Percentiles rank a stretch among this genome's conserved stretches.
These are phyloP conservation scores for Talaromyces piceae DNA, from an alignment of 2,329 filamentous ascomycete species.

Conservation along the genomic window DNA sequence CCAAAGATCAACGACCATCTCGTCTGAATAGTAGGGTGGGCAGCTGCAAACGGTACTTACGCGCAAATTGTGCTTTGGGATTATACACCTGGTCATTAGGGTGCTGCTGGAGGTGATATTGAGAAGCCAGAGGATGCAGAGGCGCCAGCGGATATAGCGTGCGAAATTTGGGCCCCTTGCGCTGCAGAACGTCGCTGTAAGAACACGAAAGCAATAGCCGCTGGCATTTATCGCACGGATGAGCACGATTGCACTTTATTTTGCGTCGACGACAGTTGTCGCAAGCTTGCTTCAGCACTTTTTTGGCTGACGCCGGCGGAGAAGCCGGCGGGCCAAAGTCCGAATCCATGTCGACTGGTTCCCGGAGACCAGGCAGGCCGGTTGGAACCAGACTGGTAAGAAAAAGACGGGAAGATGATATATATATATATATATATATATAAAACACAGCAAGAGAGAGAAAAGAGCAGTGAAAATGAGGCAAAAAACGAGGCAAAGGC, in stretches of 20 bases:
- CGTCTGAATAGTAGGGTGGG: not conserved
- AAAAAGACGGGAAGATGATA: too few relatives aligned
- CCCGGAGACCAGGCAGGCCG: too few relatives aligned
- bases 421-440: too few relatives aligned
- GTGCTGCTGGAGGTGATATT: conserved; percentile 7
- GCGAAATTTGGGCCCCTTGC: conserved; percentile 34
- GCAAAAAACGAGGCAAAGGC: too few relatives aligned
- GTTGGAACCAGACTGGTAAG: not conserved
- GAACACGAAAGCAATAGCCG: conserved; percentile 31
- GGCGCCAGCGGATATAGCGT: conserved; percentile 32
- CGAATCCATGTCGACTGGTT: conserved; percentile 12
- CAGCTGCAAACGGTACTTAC: conserved; percentile 3
- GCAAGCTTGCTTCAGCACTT: conserved; percentile 30
- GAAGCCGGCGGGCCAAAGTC: conserved; percentile 3
- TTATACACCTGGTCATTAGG: conserved; percentile 2
- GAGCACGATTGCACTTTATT: conserved; percentile 34
- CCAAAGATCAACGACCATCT: not conserved
- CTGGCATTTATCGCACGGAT: conserved; percentile 36
- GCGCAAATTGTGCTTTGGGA: conserved; percentile 4
- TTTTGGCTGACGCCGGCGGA: conserved; percentile 14
- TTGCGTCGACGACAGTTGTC: conserved; percentile 37
- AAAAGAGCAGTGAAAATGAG: not conserved
- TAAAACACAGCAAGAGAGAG: not conserved
- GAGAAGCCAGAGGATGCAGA: conserved; percentile 23
- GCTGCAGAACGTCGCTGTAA: conserved; percentile 32